Base-by-base conservation (phyloP, 2,329 filamentous ascomycete genomes). In the Lomentospora prolificans region DNA sequence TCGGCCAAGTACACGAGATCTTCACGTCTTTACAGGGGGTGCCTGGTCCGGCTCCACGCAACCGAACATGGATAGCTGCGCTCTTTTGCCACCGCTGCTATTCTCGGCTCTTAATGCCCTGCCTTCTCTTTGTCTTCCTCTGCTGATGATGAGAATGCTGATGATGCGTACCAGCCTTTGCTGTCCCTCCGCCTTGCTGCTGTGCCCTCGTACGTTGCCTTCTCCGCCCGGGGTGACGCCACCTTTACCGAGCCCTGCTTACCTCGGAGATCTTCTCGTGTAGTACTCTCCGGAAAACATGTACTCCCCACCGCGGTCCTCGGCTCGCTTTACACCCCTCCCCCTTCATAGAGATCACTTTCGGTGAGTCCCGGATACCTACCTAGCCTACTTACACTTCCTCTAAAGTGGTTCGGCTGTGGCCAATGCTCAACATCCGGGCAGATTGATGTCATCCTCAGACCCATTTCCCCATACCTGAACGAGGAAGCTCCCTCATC, bases 391-490 rank as follows among this genome's bases (percentile, higher is more conserved):
- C 30, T 33, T 33, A 33, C 30, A 33, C 41, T 19, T n/a, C n/a
- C 27, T 33, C 25, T 36, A 36, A 24, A 12, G 22, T 55, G 53
- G 53, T 55, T 55, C 53, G 39, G 53, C 17, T 50, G 27, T 48
- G 39, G 53, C 14, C 24, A 27, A 24, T n/a, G 41, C 28, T 55
- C 27, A 22, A 30, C 41, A 50, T 50, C 53, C 53, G 53, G 27
- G 25, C 53, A 46, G 24, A 27, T 55, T 48, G 39, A 48, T 48
- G 14, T 33, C 53, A 50, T 33, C 27, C 50, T 25, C 44, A 48
- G 44, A 19, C 22, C 44, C 12, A 10, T 9, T 48, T 48, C 22
- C 22, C 19, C 44, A 7, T 12, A 19, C 19, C 14, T 17, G 7
- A 48, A 22, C 17, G 44, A 48, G 3, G 6, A 48, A 48, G 17